Base-by-base conservation (phyloP, 2,329 filamentous ascomycete genomes). In the Akanthomyces dipterigenus region DNA sequence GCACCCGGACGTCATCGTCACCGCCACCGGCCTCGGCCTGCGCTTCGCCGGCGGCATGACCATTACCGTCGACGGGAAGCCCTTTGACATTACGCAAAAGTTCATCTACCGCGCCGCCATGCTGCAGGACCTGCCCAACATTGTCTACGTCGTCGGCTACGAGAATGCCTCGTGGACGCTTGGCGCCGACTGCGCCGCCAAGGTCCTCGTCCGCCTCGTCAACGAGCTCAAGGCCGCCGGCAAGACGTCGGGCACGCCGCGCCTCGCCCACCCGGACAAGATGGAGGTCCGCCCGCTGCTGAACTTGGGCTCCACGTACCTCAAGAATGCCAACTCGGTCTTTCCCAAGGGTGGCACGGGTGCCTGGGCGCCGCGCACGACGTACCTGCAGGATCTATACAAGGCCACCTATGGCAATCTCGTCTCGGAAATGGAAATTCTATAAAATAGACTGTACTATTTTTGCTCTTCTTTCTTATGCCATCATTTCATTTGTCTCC, bases 91-190 rank as follows among this genome's bases (percentile, higher is more conserved):
- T 20, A 64, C 73, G 0, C 70, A 77, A 2, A 80, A 80, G 55
- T 82, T 79, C 66, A 70, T 81, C 1, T 89, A 85, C 86, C 82
- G 82, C 66, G 76, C 78, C 8, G 72, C 77, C 55, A 87, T 89
- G 86, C 68, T 89, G 1, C 77, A 86, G 64, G 82, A 82, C 55
- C 72, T 89, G 2, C 87, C 86, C 2, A 89, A 89, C 68, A 63
- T 83, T 12, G 73, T 80, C 22, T 78, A 84, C 66, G 76, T 84
- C 18, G 75, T 86, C 14, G 86, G 87, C 5, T 89, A 88, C 70
- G 78, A 78, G 28, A 80, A 85, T 48, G 79, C 79, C 0, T 79
- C 81, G 0, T 89, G 86, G 86, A 88, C 85, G 0, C 74, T 87
- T 0, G 84, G 84, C 2, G 80, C 81, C 0, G 85, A 89, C 62